Percentiles rank a stretch among this genome's conserved stretches.
Conservation (phyloP, 352 stramenopile genomes). For the Globisporangium paddicum region DNA sequence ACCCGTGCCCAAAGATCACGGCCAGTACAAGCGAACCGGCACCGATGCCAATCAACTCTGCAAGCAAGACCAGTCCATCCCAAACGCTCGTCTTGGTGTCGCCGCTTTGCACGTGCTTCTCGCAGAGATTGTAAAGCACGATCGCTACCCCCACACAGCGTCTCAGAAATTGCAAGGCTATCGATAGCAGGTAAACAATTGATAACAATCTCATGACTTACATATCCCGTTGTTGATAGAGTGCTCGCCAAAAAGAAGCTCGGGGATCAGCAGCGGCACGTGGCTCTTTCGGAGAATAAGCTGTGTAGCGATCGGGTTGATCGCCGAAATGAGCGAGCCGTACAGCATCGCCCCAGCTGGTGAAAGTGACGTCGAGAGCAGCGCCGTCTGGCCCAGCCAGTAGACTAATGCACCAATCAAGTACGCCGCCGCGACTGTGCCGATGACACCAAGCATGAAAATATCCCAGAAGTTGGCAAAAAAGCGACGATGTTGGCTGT, state of each 20-base stretch:
- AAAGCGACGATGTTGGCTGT: constrained; percentile 56
- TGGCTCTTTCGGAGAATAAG: constrained; percentile 85
- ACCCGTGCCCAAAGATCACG: constrained; percentile 43
- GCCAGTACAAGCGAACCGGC: constrained; percentile 44
- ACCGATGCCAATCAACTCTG: constrained; percentile 40
- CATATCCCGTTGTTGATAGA: constrained; percentile 88
- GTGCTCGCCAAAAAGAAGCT: constrained; percentile 92
- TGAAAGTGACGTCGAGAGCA: too few species aligned
- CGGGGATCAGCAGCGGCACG: constrained; percentile 85
- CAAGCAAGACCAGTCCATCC: constrained; percentile 30
- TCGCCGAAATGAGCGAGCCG: constrained; percentile 88
- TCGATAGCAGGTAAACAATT: not conserved
- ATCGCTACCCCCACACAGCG: too few species aligned
- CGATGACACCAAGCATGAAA: constrained; percentile 36
- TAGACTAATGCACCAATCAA: constrained; percentile 46
- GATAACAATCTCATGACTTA: constrained; percentile 3
- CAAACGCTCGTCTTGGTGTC: constrained; percentile 33
- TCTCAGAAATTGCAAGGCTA: not conserved
- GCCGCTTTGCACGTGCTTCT: constrained; percentile 50
- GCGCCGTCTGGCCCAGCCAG: constrained; percentile 34
- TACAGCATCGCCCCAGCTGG: constrained; percentile 89
- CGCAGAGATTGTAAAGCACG: constrained; percentile 71
- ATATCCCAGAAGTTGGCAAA: constrained; percentile 49
- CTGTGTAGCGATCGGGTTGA: constrained; percentile 91
- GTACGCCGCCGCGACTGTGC: constrained; percentile 46